These are phyloP conservation scores for Miscanthus lutarioriparius DNA, from an alignment of 176 grass and related monocot genomes.

Conservation along the genomic window DNA sequence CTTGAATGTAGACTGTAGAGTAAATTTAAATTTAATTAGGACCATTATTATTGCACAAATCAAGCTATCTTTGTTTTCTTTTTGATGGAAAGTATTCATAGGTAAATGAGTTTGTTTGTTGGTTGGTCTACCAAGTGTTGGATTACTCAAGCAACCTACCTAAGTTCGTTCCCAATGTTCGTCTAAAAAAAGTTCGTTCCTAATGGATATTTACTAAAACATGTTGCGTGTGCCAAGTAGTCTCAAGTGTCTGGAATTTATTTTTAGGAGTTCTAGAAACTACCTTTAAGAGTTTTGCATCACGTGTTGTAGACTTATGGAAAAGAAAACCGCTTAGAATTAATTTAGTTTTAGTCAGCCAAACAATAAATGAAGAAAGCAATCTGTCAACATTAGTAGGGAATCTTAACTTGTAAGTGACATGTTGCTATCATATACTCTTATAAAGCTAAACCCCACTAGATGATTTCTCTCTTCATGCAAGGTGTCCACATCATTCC, in stretches of 20 bases:
- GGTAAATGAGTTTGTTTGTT: background rate
- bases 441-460: too few species aligned
- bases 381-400: background rate
- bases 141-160: background rate
- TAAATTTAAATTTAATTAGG: too few species aligned
- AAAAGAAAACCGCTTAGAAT: background rate
- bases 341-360: background rate
- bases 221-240: background rate
- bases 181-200: too few species aligned
- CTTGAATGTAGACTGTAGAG: too few species aligned
- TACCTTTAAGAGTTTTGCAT: background rate
- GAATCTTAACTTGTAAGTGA: conserved; percentile 18
- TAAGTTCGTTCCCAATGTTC: too few species aligned
- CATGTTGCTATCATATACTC: too few species aligned
- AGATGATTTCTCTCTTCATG: too few species aligned
- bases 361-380: background rate
- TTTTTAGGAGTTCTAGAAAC: background rate
- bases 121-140: background rate
- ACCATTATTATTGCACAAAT: background rate
- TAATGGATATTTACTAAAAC: background rate
- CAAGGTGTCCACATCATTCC: too few species aligned
- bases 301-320: background rate
- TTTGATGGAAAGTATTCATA: background rate
- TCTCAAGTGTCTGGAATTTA: background rate
- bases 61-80: background rate